Evolutionary conservation across 139 green algal species (phyloP), one percentile per base, ranked within the genome.

Genomic region (Micromonas commoda): DNA sequence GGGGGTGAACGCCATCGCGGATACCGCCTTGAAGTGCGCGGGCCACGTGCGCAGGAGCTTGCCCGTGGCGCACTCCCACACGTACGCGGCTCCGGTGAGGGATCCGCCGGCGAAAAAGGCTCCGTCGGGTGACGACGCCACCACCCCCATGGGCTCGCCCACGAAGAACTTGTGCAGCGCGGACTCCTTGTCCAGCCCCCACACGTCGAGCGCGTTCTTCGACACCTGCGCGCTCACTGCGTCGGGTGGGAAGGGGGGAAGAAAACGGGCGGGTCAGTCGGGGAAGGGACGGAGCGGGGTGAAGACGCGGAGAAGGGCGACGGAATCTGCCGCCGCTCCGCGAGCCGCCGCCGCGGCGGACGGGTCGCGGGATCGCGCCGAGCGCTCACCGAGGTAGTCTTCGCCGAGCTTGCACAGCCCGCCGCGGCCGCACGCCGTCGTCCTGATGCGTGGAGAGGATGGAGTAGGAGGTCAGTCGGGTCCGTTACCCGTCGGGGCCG

Each of bases 21-120:
- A 89, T 9, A 93, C 85, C 24, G 82, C 81, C 83, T 93, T 93
- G 85, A 94, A 96, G 81, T 97, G 93, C 0, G 88, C 89, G 2
- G 85, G 72, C 91, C 91, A 97, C 23, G 31, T 84, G 16, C 81
- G 83, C 68, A 96, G 78, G 26, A 97, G 83, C 3, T 82, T 76
- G 0, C 92, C 92, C 0, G 81, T 88, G 6, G 75, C 80, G 0
- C 82, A 63, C n/a, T 96, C 89, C 92, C 92, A 97, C 23, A 93
- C 20, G 77, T 92, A 91, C 0, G 93, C 52, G 0, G 80, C 79
- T 0, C 93, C 93, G 9, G 86, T 93, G 28, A 71, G 76, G 29
- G 85, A 85, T n/a, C 93, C 93, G 0, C 38, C 89, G 0, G 86
- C 89, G 2, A 90, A 69, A 31, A 82, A 88, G 0, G 39, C 31